Conservation (phyloP, 2,329 filamentous ascomycete species). For the Stemphylium lycopersici region DNA sequence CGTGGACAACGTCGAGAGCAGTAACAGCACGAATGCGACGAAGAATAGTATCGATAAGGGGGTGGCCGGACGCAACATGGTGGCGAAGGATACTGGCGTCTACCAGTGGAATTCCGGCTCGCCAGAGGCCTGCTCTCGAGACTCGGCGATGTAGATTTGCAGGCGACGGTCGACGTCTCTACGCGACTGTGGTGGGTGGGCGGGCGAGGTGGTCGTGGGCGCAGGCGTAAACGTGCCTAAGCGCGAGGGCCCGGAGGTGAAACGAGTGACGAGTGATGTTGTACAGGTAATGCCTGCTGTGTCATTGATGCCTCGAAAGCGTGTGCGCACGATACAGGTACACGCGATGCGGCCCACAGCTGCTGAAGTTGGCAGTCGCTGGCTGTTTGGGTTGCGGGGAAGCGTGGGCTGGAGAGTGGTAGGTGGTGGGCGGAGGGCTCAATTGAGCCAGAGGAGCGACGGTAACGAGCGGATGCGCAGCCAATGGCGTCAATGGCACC, state of each 20-base stretch:
- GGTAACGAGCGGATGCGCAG: slow-evolving; percentile 14
- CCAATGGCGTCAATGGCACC: slow-evolving; percentile 22
- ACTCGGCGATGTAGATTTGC: slow-evolving; percentile 26
- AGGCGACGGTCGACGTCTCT: slow-evolving; percentile 16
- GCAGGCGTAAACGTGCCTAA: slow-evolving; percentile 31
- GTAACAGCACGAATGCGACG: slow-evolving; percentile 80
- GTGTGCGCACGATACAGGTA: slow-evolving; percentile 10
- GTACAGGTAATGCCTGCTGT: slow-evolving; percentile 35
- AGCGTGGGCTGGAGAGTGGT: slow-evolving; percentile 15
- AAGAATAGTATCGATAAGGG: slow-evolving; percentile 86
- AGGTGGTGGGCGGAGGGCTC: slow-evolving; percentile 6
- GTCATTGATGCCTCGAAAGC: slow-evolving; percentile 31
- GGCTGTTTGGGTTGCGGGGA: slow-evolving; percentile 20
- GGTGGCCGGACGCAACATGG: slow-evolving; percentile 89
- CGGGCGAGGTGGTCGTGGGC: slow-evolving; percentile 12
- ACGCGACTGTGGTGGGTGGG: slow-evolving; percentile 6
- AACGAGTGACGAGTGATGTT: slow-evolving; percentile 40
- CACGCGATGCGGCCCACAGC: slow-evolving; percentile 20
- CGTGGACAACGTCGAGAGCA: slow-evolving; percentile 88
- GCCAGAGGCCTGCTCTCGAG: slow-evolving; percentile 39
- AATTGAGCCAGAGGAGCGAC: slow-evolving; percentile 17
- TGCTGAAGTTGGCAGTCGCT: slow-evolving; percentile 13
- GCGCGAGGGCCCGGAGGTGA: slow-evolving; percentile 31
- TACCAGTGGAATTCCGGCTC: slow-evolving; percentile 32
- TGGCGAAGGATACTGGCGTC: slow-evolving; percentile 47